Conservation (phyloP, 2,329 filamentous ascomycete genomes). For the Leptographium flavum region DNA sequence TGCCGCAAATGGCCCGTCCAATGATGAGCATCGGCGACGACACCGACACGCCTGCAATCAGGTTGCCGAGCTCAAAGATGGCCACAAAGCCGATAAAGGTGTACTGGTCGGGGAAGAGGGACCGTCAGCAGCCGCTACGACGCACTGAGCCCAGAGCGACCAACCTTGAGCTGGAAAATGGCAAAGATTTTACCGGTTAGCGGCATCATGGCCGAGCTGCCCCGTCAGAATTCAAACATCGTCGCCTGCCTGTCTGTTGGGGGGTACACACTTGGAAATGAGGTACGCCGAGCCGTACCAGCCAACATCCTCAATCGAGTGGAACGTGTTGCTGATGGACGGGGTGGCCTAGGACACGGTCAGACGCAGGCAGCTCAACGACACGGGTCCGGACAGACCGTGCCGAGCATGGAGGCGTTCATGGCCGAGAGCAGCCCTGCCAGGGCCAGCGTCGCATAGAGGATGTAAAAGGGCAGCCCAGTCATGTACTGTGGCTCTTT, state of each 20-base stretch:
- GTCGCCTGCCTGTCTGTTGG: neutral
- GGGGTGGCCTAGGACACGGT: neutral
- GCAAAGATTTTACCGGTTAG: constrained; percentile 36
- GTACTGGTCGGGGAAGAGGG: constrained; percentile 6
- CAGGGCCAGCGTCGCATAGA: constrained; percentile 1
- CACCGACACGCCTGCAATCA: constrained; percentile 27
- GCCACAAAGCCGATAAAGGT: constrained; percentile 25
- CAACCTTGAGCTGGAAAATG: constrained; percentile 30
- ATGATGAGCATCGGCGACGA: constrained; percentile 34
- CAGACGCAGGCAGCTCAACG: neutral
- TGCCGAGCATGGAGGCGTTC: constrained; percentile 8
- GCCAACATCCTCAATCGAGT: constrained; percentile 32
- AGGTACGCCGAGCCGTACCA: constrained; percentile 38
- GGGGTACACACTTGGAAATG: constrained; percentile 22
- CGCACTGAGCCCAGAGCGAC: neutral
- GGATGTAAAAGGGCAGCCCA: constrained; percentile 3
- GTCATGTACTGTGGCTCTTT: constrained; percentile 5
- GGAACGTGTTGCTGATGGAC: constrained; percentile 30
- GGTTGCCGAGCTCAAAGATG: constrained; percentile 19
- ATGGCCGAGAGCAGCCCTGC: constrained; percentile 2
- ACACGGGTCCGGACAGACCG: neutral
- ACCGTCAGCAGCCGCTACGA: neutral
- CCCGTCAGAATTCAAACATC: neutral
- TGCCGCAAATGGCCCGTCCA: constrained; percentile 35
- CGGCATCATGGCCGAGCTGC: constrained; percentile 25